A percentile compares a stretch with the other conserved stretches of the same genome.
Evolutionary conservation across 2,329 filamentous ascomycete species (phyloP).

Genomic region (Fonsecaea erecta): DNA sequence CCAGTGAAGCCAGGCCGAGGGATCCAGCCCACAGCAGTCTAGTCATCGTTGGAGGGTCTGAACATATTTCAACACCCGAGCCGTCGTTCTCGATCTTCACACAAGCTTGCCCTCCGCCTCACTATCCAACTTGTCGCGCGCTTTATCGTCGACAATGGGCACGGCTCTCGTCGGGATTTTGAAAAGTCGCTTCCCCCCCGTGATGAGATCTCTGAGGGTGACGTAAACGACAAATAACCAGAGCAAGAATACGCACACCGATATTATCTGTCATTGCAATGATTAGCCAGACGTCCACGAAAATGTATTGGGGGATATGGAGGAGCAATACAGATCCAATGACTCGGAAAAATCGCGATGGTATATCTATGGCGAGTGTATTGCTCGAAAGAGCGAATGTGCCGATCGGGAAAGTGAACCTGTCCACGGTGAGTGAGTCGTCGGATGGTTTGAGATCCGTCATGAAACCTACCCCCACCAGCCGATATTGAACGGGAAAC

Average conservation of each 20-base stretch:
- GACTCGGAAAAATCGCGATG: conserved; percentile 60
- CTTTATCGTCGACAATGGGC: background rate
- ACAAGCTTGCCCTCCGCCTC: conserved; percentile 5
- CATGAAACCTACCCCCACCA: conserved; percentile 56
- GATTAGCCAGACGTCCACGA: background rate
- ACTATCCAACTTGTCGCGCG: conserved; percentile 5
- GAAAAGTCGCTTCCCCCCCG: conserved; percentile 24
- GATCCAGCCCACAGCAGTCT: background rate
- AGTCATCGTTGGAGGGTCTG: background rate
- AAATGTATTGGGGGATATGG: background rate
- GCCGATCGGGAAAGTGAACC: conserved; percentile 62
- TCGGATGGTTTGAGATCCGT: background rate
- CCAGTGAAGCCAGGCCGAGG: too few species aligned
- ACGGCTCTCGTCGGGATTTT: conserved; percentile 6
- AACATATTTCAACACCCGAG: background rate
- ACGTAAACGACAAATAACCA: conserved; percentile 61
- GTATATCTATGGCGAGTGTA: conserved; percentile 54
- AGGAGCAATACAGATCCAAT: conserved; percentile 54
- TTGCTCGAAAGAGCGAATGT: conserved; percentile 56
- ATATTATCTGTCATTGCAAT: conserved; percentile 44
- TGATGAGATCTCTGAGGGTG: conserved; percentile 48
- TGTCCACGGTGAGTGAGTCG: conserved; percentile 19
- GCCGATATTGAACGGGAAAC: conserved; percentile 65
- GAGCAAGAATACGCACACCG: conserved; percentile 54
- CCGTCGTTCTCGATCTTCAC: conserved; percentile 1